Conservation (phyloP, 106 monocot species). For the Dioscorea dumetorum region DNA sequence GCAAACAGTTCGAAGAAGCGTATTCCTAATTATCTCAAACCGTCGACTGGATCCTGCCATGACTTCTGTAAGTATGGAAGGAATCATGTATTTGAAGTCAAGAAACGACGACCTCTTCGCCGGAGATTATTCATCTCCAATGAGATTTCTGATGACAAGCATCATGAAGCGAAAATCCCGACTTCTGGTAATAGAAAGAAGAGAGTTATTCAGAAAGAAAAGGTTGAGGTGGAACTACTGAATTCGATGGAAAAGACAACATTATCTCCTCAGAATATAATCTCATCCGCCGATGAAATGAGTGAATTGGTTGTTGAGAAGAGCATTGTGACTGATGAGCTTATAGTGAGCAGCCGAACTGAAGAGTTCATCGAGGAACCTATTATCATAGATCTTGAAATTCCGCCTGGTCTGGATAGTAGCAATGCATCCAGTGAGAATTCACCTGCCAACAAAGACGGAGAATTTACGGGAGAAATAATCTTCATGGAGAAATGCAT, state of each 20-base stretch:
- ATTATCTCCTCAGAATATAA: neutral
- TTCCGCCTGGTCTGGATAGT: too few species aligned
- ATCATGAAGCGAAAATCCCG: conserved; percentile 2
- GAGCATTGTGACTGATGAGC: neutral
- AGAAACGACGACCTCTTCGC: conserved; percentile 17
- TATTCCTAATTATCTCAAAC: conserved; percentile 50
- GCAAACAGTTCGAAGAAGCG: conserved; percentile 11
- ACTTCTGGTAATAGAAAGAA: conserved; percentile 12
- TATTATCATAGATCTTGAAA: conserved; percentile 2
- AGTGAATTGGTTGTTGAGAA: neutral
- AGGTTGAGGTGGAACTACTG: neutral
- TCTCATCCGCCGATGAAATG: neutral
- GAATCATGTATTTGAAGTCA: conserved; percentile 28
- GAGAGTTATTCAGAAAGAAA: conserved; percentile 4
- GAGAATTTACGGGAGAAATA: neutral
- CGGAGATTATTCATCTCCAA: neutral
- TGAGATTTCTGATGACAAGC: conserved; percentile 2
- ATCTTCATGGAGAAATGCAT: neutral
- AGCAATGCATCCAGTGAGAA: neutral
- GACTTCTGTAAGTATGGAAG: conserved; percentile 75
- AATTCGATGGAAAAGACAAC: too few species aligned
- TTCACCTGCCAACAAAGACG: neutral
- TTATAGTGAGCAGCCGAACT: neutral
- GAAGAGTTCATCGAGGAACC: conserved; percentile 8
- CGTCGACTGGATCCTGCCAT: conserved; percentile 59